A percentile compares a stretch with the other conserved stretches of the same genome.
These are phyloP conservation scores for Aspergillus nanangensis DNA, from an alignment of 495 filamentous ascomycete species.

Conservation along the genomic window DNA sequence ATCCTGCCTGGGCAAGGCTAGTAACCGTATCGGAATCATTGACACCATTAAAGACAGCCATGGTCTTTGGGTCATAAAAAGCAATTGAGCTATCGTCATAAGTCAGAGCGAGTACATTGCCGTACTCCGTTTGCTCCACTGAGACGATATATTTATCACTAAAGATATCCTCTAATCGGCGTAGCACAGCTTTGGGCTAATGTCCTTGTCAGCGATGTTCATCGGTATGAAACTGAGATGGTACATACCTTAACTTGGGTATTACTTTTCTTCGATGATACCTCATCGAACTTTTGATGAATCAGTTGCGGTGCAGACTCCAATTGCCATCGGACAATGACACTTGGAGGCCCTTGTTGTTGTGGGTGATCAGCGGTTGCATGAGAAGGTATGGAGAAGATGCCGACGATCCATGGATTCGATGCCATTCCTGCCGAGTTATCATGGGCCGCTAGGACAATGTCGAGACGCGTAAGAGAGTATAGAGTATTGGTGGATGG, in stretches of 20 bases:
- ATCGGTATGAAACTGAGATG: background rate
- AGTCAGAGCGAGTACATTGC: conserved; percentile 61
- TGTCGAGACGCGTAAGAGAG: conserved; percentile 61
- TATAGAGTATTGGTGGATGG: conserved; percentile 40
- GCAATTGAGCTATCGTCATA: conserved; percentile 75
- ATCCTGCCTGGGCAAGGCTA: conserved; percentile 67
- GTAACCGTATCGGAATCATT: conserved; percentile 60
- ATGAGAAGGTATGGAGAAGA: conserved; percentile 58
- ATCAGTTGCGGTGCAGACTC: conserved; percentile 52
- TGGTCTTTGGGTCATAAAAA: conserved; percentile 68
- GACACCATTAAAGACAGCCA: conserved; percentile 59
- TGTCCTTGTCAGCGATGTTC: conserved; percentile 12
- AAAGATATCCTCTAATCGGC: conserved; percentile 59
- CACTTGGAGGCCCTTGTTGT: conserved; percentile 57
- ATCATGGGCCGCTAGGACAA: conserved; percentile 57
- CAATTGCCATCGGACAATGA: conserved; percentile 78
- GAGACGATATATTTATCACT: conserved; percentile 66
- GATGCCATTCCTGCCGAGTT: conserved; percentile 41
- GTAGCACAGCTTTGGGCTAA: conserved; percentile 57
- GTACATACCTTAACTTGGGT: conserved; percentile 34
- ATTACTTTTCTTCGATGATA: conserved; percentile 59
- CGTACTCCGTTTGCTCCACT: conserved; percentile 59
- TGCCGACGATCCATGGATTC: conserved; percentile 61
- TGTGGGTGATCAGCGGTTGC: conserved; percentile 46
- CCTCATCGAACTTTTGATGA: conserved; percentile 70